Evolutionary conservation across 208 protist genomes (phyloP).

Genomic region (Crithidia thermophila): DNA sequence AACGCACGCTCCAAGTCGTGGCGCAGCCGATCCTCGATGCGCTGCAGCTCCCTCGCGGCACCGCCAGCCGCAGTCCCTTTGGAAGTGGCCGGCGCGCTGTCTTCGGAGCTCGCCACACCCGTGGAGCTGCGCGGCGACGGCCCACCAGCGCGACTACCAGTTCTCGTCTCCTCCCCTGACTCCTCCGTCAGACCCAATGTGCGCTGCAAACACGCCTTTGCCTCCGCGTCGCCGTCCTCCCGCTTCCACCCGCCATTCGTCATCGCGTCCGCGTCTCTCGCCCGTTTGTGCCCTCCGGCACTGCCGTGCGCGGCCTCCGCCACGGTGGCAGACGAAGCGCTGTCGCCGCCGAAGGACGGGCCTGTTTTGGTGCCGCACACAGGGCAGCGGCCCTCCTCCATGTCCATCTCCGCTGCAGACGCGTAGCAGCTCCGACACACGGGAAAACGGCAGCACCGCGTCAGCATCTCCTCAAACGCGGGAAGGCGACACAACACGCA

Average conservation of each 20-base stretch:
- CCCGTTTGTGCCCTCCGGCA: constrained; percentile 3
- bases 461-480: constrained; percentile 38
- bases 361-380: constrained; percentile 57
- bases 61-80: not conserved
- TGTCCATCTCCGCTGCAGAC: constrained; percentile 63
- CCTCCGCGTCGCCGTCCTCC: constrained; percentile 8
- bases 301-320: not conserved
- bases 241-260: constrained; percentile 3
- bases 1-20: constrained; percentile 50
- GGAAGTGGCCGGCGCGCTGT: not conserved
- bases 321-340: not conserved
- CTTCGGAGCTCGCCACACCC: no score
- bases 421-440: constrained; percentile 61
- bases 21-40: constrained; percentile 48
- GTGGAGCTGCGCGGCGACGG: no score
- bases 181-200: not conserved
- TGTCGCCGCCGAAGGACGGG: not conserved
- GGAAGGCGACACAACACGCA: constrained; percentile 77
- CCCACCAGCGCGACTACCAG: no score
- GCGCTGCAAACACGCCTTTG: constrained; percentile 5
- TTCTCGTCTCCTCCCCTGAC: not conserved
- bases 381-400: constrained; percentile 59
- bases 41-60: constrained; percentile 11
- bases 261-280: not conserved
- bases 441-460: constrained; percentile 59